A percentile compares a stretch with the other conserved stretches of the same genome.
phyloP scores from a whole-genome alignment of 1,284 basidiomycete genomes.

The Cystobasidium slooffiae region DNA sequence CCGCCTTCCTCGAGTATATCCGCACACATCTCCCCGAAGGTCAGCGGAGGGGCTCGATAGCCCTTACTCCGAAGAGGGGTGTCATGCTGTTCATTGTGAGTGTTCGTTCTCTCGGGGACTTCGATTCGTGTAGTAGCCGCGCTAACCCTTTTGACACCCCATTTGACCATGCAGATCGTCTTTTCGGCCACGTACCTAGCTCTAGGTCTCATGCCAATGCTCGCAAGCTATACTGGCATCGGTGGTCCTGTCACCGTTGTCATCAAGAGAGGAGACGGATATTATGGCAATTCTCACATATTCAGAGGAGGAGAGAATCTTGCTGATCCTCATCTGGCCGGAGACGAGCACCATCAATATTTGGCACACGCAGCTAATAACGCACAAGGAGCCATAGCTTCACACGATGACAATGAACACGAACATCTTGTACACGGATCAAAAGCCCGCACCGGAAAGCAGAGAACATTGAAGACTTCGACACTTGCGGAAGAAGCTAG shows the following conservation, averaged over 20 bases:
- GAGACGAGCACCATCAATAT: slow-evolving; percentile 36
- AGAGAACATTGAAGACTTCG: background rate
- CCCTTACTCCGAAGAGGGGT: slow-evolving; percentile 31
- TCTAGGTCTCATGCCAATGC: slow-evolving; percentile 21
- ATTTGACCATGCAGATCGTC: slow-evolving; percentile 26
- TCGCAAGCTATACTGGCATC: slow-evolving; percentile 7
- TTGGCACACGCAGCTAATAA: slow-evolving; percentile 4
- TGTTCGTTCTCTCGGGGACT: background rate
- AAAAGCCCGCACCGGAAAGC: background rate
- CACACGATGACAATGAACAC: background rate
- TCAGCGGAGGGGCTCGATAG: background rate
- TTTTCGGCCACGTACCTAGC: slow-evolving; percentile 43
- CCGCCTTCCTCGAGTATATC: slow-evolving; percentile 39
- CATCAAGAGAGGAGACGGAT: slow-evolving; percentile 31
- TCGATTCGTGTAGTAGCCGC: background rate
- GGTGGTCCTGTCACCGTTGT: slow-evolving; percentile 13
- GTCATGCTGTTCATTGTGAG: slow-evolving; percentile 33
- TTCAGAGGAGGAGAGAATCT: slow-evolving; percentile 36
- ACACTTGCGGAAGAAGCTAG: slow-evolving; percentile 28
- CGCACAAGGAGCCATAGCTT: background rate
- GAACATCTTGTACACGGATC: background rate
- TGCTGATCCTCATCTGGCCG: slow-evolving; percentile 19
- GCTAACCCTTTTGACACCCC: background rate
- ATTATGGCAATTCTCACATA: slow-evolving; percentile 42
- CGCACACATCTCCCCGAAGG: slow-evolving; percentile 28